Percentiles rank a stretch among this genome's conserved stretches.
Evolutionary conservation across 108 stramenopile genomes (phyloP).

Genomic region (Cylindrotheca fusiformis): DNA sequence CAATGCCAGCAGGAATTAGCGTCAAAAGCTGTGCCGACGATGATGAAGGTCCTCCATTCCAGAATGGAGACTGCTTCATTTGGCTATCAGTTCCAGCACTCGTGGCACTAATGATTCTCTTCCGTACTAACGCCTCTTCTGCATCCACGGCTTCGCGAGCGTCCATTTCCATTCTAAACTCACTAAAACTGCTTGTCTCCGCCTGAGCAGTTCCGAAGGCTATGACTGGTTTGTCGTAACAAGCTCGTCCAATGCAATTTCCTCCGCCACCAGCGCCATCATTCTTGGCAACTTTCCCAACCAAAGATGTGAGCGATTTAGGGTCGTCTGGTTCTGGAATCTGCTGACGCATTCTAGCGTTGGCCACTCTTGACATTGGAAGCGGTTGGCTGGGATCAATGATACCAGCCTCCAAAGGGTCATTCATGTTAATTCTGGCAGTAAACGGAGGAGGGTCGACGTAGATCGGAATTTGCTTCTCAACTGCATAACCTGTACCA

Average conservation of each 20-base stretch:
- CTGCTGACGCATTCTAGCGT: slow-evolving; percentile 16
- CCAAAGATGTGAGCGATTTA: slow-evolving; percentile 11
- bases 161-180: slow-evolving; percentile 36
- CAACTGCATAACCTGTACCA: slow-evolving; percentile 83
- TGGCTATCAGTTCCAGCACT: slow-evolving; percentile 27
- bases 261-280: slow-evolving; percentile 34
- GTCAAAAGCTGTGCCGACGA: slow-evolving; percentile 59
- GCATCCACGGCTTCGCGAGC: slow-evolving; percentile 13
- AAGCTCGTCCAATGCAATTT: slow-evolving; percentile 49
- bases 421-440: slow-evolving; percentile 51
- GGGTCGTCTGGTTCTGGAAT: slow-evolving; percentile 25
- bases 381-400: slow-evolving; percentile 29
- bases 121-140: slow-evolving; percentile 16
- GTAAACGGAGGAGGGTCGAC: slow-evolving; percentile 75
- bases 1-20: slow-evolving; percentile 71
- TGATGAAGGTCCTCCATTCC: slow-evolving; percentile 32
- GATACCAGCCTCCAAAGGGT: slow-evolving; percentile 41
- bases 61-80: slow-evolving; percentile 19
- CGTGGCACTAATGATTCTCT: slow-evolving; percentile 12
- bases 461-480: slow-evolving; percentile 55
- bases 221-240: slow-evolving; percentile 46
- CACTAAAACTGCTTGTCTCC: slow-evolving; percentile 40
- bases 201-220: slow-evolving; percentile 35
- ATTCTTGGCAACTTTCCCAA: slow-evolving; percentile 22
- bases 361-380: slow-evolving; percentile 21